Percentiles rank a stretch among this genome's conserved stretches.
phyloP scores from a whole-genome alignment of 2,329 filamentous ascomycete genomes.

The Phaeoacremonium minimum region DNA sequence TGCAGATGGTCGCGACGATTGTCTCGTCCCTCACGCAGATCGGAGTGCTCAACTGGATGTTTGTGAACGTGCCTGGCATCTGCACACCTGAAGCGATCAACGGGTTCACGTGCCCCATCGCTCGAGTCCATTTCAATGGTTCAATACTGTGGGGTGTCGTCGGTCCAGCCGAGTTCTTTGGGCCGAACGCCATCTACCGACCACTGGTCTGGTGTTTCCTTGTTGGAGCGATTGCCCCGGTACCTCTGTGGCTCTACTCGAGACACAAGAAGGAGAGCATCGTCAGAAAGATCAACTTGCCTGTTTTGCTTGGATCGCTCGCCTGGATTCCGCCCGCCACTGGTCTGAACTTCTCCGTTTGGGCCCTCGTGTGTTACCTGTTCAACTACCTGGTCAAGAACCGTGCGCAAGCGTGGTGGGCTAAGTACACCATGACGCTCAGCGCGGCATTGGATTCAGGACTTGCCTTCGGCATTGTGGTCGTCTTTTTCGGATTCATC shows the following conservation, averaged over 20 bases:
- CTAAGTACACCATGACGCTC: conserved; percentile 86
- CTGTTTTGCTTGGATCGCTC: conserved; percentile 77
- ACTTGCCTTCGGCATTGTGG: conserved; percentile 74
- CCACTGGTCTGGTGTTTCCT: conserved; percentile 78
- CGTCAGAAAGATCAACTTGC: conserved; percentile 73
- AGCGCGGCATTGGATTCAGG: conserved; percentile 80
- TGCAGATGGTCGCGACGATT: conserved; percentile 71
- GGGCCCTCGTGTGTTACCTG: conserved; percentile 78
- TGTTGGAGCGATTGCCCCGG: conserved; percentile 68
- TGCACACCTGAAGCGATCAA: conserved; percentile 79
- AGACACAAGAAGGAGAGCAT: conserved; percentile 56
- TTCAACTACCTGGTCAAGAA: conserved; percentile 77
- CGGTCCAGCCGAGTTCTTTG: conserved; percentile 79
- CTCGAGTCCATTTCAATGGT: conserved; percentile 85
- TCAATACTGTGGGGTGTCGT: conserved; percentile 88
- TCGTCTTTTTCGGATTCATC: conserved; percentile 84
- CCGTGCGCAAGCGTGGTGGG: conserved; percentile 74
- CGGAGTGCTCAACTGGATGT: conserved; percentile 86
- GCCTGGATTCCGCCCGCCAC: conserved; percentile 85
- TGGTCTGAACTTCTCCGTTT: conserved; percentile 83
- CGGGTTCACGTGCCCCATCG: conserved; percentile 83
- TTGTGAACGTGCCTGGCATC: conserved; percentile 68
- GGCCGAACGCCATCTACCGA: conserved; percentile 68
- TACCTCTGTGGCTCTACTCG: conserved; percentile 69
- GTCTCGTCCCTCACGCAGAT: conserved; percentile 80